These are phyloP conservation scores for Xylariaceae sp. DNA, from an alignment of 2,329 filamentous ascomycete species.

Conservation along the genomic window DNA sequence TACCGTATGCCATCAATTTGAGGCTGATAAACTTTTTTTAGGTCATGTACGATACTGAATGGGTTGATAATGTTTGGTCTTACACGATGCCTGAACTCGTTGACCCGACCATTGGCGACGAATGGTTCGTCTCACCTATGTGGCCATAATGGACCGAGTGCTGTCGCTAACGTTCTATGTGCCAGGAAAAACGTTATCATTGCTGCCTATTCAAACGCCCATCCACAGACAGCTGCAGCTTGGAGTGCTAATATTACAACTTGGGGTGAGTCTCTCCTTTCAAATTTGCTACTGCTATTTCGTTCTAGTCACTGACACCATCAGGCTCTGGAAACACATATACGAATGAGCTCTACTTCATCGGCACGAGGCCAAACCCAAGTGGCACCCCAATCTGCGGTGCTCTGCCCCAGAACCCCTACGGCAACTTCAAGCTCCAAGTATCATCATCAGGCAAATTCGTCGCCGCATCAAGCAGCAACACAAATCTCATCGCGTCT, in stretches of 20 bases:
- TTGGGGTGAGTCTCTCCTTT: conserved; percentile 5
- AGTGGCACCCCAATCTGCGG: conserved; percentile 9
- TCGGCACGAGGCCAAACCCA: conserved; percentile 14
- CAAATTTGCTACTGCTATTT: not conserved
- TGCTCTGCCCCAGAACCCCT: conserved; percentile 13
- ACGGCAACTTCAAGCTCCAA: conserved; percentile 13
- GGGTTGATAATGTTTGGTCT: conserved; percentile 16
- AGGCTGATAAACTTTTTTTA: not conserved
- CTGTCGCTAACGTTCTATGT: not conserved
- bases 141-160: not conserved
- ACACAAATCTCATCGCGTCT: conserved; percentile 10
- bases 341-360: conserved; percentile 19
- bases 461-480: conserved; percentile 2
- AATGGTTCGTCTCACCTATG: conserved; percentile 5
- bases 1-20: not conserved
- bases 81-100: conserved; percentile 14
- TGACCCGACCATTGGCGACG: conserved; percentile 12
- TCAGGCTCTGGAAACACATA: conserved; percentile 15
- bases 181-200: conserved; percentile 17
- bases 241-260: conserved; percentile 16
- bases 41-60: conserved; percentile 12
- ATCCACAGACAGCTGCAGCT: conserved; percentile 10
- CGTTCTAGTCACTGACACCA: not conserved
- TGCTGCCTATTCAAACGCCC: conserved; percentile 16
- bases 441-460: conserved; percentile 7